Evolutionary conservation across 192 early-diverging fungal species (phyloP), one percentile per base, ranked within the genome.

Genomic region (Jimgerdemannia flammicorona): DNA sequence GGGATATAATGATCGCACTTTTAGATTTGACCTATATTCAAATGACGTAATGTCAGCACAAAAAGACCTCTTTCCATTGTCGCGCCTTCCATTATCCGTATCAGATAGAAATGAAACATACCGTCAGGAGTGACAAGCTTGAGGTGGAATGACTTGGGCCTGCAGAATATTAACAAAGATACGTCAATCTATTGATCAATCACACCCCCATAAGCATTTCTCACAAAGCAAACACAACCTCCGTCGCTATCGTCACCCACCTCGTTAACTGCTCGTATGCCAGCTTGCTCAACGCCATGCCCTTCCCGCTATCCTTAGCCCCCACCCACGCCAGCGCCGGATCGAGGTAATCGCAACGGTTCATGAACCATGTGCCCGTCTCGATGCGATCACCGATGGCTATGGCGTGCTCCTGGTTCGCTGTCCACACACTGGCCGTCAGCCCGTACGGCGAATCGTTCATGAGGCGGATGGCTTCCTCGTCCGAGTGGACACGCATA

Each of bases 301-400:
- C 94, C 0, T 89, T 74, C 0, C 94, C 94, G 43, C 87, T 90
- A 8, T 93, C 84, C 80, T 94, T 95, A 40, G 86, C 88, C 17
- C 92, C 94, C 40, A 88, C 86, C 94, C 94, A 95, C 63, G 91
- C 84, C 18, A 95, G 74, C 7, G 87, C 93, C 20, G 94, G 94
- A 74, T 95, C 94, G 40, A 95, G 74, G 74, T 91, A 94, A 79
- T 94, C 93, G 77, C 92, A 94, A 6, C 94, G 87, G 72, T 95
- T 95, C 87, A 94, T 87, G 79, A 93, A 95, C 84, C 91, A 88
- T 6, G 94, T 95, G 10, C 94, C 94, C 0, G 88, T 89, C 71
- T 93, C 90, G 64, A 94, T 84, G 49, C 81, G 80, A 63, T 91
- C 84, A 29, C 88, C 91, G 71, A 95, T 89, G 10, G 43, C 77